Conservation (phyloP, 495 filamentous ascomycete species). For the Penicillium odoratum region DNA sequence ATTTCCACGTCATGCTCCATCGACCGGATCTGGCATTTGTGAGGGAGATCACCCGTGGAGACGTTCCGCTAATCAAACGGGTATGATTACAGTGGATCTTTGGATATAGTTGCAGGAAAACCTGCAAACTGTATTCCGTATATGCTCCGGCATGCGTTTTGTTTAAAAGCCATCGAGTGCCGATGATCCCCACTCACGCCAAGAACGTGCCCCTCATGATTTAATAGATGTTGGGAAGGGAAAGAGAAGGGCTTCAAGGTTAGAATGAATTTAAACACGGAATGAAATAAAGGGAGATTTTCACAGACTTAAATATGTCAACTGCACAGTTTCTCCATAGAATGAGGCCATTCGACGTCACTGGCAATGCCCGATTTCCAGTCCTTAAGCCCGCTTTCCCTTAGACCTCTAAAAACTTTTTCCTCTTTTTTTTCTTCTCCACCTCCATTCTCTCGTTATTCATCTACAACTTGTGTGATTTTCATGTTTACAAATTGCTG, state of each 20-base stretch:
- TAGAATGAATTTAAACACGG: not conserved
- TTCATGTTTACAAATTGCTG: slow-evolving; percentile 2
- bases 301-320: too few species aligned
- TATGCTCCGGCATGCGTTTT: not conserved
- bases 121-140: not conserved
- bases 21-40: slow-evolving; percentile 70
- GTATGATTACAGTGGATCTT: slow-evolving; percentile 14
- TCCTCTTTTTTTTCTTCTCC: slow-evolving; percentile 9
- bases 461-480: not conserved
- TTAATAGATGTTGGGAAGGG: slow-evolving; percentile 6
- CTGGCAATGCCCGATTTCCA: slow-evolving; percentile 2
- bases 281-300: not conserved
- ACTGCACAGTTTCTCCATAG: not conserved
- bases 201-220: slow-evolving; percentile 31
- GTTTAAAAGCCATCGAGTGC: not conserved
- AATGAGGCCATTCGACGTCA: slow-evolving; percentile 11
- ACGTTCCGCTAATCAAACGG: slow-evolving; percentile 58
- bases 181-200: slow-evolving; percentile 17
- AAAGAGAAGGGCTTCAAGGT: not conserved
- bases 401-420: slow-evolving; percentile 5
- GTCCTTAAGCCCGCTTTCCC: slow-evolving; percentile 20
- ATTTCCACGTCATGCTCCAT: slow-evolving; percentile 90
- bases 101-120: not conserved
- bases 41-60: slow-evolving; percentile 68
- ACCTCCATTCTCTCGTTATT: slow-evolving; percentile 14